phyloP scores from a whole-genome alignment of 352 stramenopile genomes.

The Globisporangium apiculatum region DNA sequence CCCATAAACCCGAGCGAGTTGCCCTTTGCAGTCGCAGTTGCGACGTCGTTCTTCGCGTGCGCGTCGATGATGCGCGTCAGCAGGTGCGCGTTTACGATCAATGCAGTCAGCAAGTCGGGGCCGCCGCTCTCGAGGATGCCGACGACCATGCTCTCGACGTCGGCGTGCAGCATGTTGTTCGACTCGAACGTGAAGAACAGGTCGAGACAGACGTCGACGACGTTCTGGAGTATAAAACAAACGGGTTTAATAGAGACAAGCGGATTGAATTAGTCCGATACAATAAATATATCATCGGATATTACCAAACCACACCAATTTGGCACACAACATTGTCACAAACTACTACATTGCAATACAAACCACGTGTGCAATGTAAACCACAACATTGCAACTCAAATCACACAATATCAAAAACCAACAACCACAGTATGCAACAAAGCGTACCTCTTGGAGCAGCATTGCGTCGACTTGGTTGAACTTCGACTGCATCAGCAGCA shows the following conservation, averaged over 20 bases:
- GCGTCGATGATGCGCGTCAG: constrained; percentile 68
- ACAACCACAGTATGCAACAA: background rate
- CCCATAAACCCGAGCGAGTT: constrained; percentile 78
- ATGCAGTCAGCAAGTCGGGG: constrained; percentile 56
- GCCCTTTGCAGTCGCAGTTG: constrained; percentile 40
- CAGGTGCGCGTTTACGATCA: constrained; percentile 72
- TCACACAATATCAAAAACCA: no score
- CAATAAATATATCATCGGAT: background rate
- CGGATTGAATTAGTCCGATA: background rate
- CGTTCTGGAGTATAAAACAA: constrained; percentile 21
- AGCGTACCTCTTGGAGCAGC: constrained; percentile 41
- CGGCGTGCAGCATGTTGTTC: constrained; percentile 83
- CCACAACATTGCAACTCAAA: no score
- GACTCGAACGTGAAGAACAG: constrained; percentile 87
- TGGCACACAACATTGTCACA: background rate
- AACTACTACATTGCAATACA: no score
- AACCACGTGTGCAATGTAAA: no score
- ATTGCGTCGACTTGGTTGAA: constrained; percentile 72
- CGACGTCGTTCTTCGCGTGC: constrained; percentile 73
- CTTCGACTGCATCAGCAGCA: constrained; percentile 80
- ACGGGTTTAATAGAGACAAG: no score
- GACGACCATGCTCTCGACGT: constrained; percentile 83
- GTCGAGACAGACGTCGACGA: constrained; percentile 67
- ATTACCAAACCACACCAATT: background rate
- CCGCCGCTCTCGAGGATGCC: constrained; percentile 78